Base-by-base conservation (phyloP, 2,329 filamentous ascomycete genomes). In the Alternaria sp. region DNA sequence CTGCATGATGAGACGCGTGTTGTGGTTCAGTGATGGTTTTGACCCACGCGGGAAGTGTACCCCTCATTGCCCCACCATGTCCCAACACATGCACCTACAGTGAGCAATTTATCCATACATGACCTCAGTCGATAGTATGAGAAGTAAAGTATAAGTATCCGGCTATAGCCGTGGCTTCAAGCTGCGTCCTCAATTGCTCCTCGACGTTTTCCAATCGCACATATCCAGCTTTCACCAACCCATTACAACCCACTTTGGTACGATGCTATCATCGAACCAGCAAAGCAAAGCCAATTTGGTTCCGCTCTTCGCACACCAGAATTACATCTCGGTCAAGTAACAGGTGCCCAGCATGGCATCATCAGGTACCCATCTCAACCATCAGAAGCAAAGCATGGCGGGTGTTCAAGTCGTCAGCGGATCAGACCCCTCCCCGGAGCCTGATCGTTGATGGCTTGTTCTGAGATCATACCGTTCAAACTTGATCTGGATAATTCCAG, bases 401-500 rank as follows among this genome's bases (percentile, higher is more conserved):
- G 65, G 67, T 69, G 67, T 69, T 65, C 67, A 66, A 61, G 60
- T 26, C 40, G 56, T 55, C 44, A 13, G 9, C 28, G 17, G 25
- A 2, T 17, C n/a, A 10, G 13, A 12, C 6, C 43, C n/a, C n/a
- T 26, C 3, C 3, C 19, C 6, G 13, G 46, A 28, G 23, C 6
- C 15, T 30, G 17, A 9, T 50, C 54, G 52, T 19, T 11, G 30
- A 50, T 51, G 46, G 30, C 60, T 64, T 69, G 67, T 66, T 69
- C 67, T 67, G 65, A 69, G 67, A 69, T 69, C 54, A 69, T 90
- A 91, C 89, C 89, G 89, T 86, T 83, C 83, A 86, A 92, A 93
- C 90, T 92, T 92, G 90, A 92, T 91, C 89, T 91, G 89, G 88
- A 89, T 90, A 91, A 92, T 91, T 86, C 89, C 89, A 91, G 90